These are phyloP conservation scores for Dendrocalamus sinicus DNA, from an alignment of 176 grass and related monocot species.

Conservation along the genomic window DNA sequence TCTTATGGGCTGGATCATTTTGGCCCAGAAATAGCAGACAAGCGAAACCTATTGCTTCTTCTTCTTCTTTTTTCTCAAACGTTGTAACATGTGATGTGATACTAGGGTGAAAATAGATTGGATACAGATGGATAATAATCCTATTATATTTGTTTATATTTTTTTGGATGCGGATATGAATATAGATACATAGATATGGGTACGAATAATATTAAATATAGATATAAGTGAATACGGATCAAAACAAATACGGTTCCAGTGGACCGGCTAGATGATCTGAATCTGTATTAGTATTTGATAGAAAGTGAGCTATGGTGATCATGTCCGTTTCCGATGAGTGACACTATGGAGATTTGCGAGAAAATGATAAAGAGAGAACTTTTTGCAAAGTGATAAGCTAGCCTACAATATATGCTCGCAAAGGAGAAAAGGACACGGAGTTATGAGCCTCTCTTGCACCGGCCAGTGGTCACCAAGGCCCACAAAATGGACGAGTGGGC, in stretches of 20 bases:
- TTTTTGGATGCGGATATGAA: too few species aligned
- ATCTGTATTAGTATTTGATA: too few species aligned
- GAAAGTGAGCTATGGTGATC: too few species aligned
- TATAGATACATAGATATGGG: accelerated
- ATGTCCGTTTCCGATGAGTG: too few species aligned
- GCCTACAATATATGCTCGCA: background rate
- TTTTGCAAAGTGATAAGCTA: background rate
- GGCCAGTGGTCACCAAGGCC: background rate
- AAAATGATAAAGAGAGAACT: background rate
- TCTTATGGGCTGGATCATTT: background rate
- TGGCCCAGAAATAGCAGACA: background rate
- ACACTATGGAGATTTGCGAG: background rate
- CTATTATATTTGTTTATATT: too few species aligned
- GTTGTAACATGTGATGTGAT: too few species aligned
- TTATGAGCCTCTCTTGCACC: background rate
- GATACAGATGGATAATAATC: too few species aligned
- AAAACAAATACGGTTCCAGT: accelerated
- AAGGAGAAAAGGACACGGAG: too few species aligned
- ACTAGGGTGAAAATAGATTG: too few species aligned
- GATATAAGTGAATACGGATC: too few species aligned
- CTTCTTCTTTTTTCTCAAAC: background rate
- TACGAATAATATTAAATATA: too few species aligned
- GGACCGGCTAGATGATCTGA: too few species aligned
- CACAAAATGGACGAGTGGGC: background rate
- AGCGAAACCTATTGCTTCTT: background rate